Conservation (phyloP, 257 asterid genomes). For the Solanum verrucosum region DNA sequence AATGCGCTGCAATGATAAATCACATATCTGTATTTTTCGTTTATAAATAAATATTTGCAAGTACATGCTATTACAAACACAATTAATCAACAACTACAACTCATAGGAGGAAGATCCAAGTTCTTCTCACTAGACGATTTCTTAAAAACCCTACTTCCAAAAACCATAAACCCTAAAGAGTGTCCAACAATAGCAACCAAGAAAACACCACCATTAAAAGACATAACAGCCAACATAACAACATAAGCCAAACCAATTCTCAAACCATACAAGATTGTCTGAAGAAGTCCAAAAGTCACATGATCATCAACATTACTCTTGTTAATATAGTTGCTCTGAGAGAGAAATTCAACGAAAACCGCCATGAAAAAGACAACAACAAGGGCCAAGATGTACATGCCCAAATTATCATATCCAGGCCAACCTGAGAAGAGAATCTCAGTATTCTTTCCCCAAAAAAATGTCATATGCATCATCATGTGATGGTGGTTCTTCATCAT, state of each 20-base stretch:
- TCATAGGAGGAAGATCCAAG: conserved; percentile 48
- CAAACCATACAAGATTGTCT: conserved; percentile 35
- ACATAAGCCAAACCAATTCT: conserved; percentile 53
- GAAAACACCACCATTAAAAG: conserved; percentile 66
- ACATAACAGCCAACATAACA: conserved; percentile 81
- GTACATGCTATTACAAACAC: not conserved
- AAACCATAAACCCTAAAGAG: conserved; percentile 47
- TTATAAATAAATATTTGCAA: not conserved
- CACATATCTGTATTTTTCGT: not conserved
- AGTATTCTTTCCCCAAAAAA: conserved; percentile 77
- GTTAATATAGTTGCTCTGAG: conserved; percentile 29
- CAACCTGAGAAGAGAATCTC: conserved; percentile 64
- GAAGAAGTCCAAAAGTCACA: conserved; percentile 30
- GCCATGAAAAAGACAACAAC: conserved; percentile 34
- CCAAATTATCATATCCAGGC: conserved; percentile 55
- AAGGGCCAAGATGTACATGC: conserved; percentile 56
- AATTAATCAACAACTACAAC: conserved; percentile 5
- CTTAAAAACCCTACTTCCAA: conserved; percentile 44
- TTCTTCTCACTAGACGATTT: conserved; percentile 17
- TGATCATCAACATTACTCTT: not conserved
- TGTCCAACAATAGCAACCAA: conserved; percentile 58
- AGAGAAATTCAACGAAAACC: conserved; percentile 47
- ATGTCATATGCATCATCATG: conserved; percentile 95
- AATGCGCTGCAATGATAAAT: not conserved
- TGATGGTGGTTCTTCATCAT: conserved; percentile 18